Conservation (phyloP, 1,139 yeast species). For the Suhomyces taliae region DNA sequence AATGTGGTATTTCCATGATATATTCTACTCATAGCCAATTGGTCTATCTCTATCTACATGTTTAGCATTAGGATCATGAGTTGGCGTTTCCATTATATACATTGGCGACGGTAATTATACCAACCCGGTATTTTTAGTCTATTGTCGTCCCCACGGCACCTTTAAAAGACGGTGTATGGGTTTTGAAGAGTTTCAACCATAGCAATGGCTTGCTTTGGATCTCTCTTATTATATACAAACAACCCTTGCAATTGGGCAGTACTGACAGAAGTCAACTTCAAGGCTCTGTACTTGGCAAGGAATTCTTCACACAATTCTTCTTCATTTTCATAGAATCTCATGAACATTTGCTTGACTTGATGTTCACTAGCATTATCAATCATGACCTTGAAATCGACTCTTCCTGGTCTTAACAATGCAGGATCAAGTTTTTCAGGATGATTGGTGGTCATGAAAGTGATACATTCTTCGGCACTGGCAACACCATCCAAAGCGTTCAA, state of each 20-base stretch:
- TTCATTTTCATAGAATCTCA: slow-evolving; percentile 79
- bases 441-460: slow-evolving; percentile 97
- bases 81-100: no score
- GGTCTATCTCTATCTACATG: no score
- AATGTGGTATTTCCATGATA: no score
- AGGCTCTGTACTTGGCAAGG: slow-evolving; percentile 47
- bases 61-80: no score
- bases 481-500: slow-evolving; percentile 96
- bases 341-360: slow-evolving; percentile 82
- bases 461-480: slow-evolving; percentile 96
- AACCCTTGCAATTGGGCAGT: slow-evolving; percentile 96
- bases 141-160: background rate
- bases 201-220: slow-evolving; percentile 72
- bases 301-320: slow-evolving; percentile 61
- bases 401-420: slow-evolving; percentile 86
- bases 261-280: slow-evolving; percentile 61
- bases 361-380: slow-evolving; percentile 81
- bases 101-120: no score
- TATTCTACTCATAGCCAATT: no score
- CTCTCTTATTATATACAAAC: slow-evolving; percentile 87
- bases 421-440: slow-evolving; percentile 93
- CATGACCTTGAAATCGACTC: slow-evolving; percentile 82
- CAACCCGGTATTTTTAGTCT: no score
- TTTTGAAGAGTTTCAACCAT: slow-evolving; percentile 52
- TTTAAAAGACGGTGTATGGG: slow-evolving; percentile 32